A percentile compares a stretch with the other conserved stretches of the same genome.
phyloP scores from a whole-genome alignment of 768 basidiomycete species.

The Lanmaoa pseudosensibilis region DNA sequence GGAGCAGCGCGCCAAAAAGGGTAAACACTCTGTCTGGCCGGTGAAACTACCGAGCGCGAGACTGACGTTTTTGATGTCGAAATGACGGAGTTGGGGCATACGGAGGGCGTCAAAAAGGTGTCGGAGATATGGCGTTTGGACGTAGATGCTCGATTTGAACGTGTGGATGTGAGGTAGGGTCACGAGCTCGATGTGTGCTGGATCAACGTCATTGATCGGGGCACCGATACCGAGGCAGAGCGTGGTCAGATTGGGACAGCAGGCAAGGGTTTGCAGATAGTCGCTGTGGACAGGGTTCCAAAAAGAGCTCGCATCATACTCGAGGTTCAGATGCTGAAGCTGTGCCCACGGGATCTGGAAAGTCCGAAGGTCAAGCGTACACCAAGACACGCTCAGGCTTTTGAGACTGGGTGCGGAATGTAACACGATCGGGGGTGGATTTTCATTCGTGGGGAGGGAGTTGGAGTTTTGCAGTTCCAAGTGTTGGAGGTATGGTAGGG shows the following conservation, averaged over 20 bases:
- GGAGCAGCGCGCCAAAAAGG: slow-evolving; percentile 27
- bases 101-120: slow-evolving; percentile 29
- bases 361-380: slow-evolving; percentile 25
- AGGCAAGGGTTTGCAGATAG: slow-evolving; percentile 24
- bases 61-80: slow-evolving; percentile 31
- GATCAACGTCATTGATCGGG: slow-evolving; percentile 17
- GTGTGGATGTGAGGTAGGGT: slow-evolving; percentile 30
- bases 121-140: slow-evolving; percentile 26
- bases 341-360: slow-evolving; percentile 33
- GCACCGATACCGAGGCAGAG: slow-evolving; percentile 31
- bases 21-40: slow-evolving; percentile 29
- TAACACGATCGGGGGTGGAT: slow-evolving; percentile 25
- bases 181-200: slow-evolving; percentile 15
- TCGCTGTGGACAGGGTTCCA: slow-evolving; percentile 33
- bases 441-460: slow-evolving; percentile 24
- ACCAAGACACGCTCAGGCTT: slow-evolving; percentile 30
- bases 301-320: slow-evolving; percentile 28
- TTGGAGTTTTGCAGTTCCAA: slow-evolving; percentile 30
- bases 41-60: slow-evolving; percentile 27
- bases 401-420: slow-evolving; percentile 30
- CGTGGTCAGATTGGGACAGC: slow-evolving; percentile 27
- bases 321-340: slow-evolving; percentile 28
- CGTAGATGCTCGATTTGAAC: slow-evolving; percentile 26
- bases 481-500: slow-evolving; percentile 24
- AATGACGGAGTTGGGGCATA: slow-evolving; percentile 26